Conservation (phyloP, 2,329 filamentous ascomycete genomes). For the Botrytis byssoidea region DNA sequence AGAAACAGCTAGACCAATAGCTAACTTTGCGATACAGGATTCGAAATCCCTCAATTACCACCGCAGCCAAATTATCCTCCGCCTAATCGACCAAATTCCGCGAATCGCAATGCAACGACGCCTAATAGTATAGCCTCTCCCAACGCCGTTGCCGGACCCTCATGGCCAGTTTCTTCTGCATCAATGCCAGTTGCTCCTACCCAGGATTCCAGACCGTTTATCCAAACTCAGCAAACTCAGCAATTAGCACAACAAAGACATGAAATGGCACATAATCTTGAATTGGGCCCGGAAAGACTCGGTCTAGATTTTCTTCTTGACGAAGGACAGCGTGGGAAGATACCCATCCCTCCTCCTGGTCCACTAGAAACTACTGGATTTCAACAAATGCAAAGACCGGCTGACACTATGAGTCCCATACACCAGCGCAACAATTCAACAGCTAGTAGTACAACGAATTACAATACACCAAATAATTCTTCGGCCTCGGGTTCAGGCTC, state of each 20-base stretch:
- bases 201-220: conserved; percentile 30
- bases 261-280: conserved; percentile 54
- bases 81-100: conserved; percentile 35
- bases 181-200: conserved; percentile 32
- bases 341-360: conserved; percentile 45
- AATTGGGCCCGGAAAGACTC: conserved; percentile 64
- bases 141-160: conserved; percentile 32
- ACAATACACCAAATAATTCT: conserved; percentile 30
- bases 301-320: conserved; percentile 73
- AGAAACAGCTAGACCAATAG: background rate
- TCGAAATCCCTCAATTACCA: conserved; percentile 29
- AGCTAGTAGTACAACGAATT: conserved; percentile 28
- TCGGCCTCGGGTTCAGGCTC: conserved; percentile 29
- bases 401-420: conserved; percentile 26
- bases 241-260: conserved; percentile 47
- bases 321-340: conserved; percentile 53
- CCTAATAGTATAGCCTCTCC: conserved; percentile 44
- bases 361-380: conserved; percentile 40
- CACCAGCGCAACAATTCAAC: conserved; percentile 33
- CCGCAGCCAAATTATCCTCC: conserved; percentile 30
- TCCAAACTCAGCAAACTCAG: conserved; percentile 38
- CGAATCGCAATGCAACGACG: conserved; percentile 42
- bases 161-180: conserved; percentile 37
- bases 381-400: conserved; percentile 22
- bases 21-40: conserved; percentile 22